A percentile compares a stretch with the other conserved stretches of the same genome.
Evolutionary conservation across 495 filamentous ascomycete genomes (phyloP).

Genomic region (Daldinia vernicosa): DNA sequence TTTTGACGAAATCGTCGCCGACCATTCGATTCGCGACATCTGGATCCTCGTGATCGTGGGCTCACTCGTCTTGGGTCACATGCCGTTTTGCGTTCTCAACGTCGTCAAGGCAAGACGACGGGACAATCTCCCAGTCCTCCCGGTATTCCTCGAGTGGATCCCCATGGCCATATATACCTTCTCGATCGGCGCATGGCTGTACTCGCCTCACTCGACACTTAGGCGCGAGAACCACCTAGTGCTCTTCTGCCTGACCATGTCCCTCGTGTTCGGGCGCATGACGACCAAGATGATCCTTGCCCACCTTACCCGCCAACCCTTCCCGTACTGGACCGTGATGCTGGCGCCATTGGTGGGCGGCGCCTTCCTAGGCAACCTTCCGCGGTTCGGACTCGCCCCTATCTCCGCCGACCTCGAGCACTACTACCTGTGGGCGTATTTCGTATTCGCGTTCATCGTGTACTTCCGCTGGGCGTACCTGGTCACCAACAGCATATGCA

Average conservation of each 20-base stretch:
- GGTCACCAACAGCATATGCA: constrained; percentile 90
- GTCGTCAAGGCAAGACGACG: constrained; percentile 78
- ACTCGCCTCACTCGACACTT: constrained; percentile 82
- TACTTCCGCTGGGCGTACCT: constrained; percentile 94
- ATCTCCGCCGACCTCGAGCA: constrained; percentile 71
- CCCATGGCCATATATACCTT: constrained; percentile 84
- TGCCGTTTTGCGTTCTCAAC: constrained; percentile 83
- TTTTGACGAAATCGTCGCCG: constrained; percentile 64
- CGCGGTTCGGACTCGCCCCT: constrained; percentile 74
- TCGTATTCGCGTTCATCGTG: constrained; percentile 78
- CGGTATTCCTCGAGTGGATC: constrained; percentile 93
- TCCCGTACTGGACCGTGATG: constrained; percentile 96
- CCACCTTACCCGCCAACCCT: constrained; percentile 90
- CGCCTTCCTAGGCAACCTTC: constrained; percentile 83
- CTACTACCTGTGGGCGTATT: constrained; percentile 82
- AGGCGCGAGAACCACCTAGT: constrained; percentile 84
- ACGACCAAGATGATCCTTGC: constrained; percentile 99
- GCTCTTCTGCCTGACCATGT: constrained; percentile 91
- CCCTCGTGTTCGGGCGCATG: constrained; percentile 98
- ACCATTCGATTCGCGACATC: constrained; percentile 78
- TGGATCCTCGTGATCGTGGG: constrained; percentile 82
- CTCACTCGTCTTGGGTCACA: constrained; percentile 79
- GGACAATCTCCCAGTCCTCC: constrained; percentile 77
- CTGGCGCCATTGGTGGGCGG: constrained; percentile 85
- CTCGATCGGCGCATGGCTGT: constrained; percentile 82